Conservation (phyloP, 2,329 filamentous ascomycete species). For the Exophiala aquamarina region DNA sequence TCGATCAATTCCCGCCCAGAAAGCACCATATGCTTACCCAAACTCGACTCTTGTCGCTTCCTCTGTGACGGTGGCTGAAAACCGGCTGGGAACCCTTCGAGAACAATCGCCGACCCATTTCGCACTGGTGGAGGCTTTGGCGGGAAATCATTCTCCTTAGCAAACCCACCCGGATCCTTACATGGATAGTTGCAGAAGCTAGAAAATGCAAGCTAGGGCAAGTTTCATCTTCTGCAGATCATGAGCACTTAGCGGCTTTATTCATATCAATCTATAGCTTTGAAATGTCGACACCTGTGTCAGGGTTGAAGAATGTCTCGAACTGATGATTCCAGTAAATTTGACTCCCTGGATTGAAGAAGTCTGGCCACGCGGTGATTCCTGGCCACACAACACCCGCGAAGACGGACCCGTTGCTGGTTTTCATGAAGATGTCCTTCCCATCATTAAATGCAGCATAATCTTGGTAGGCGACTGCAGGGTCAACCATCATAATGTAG, state of each 20-base stretch:
- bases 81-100: slow-evolving; percentile 67
- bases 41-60: slow-evolving; percentile 16
- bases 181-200: slow-evolving; percentile 57
- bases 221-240: background rate
- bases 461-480: slow-evolving; percentile 46
- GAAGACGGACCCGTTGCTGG: slow-evolving; percentile 40
- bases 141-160: slow-evolving; percentile 44
- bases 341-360: slow-evolving; percentile 67
- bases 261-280: slow-evolving; percentile 77
- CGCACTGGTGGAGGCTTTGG: slow-evolving; percentile 64
- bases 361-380: slow-evolving; percentile 70
- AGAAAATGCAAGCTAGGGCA: background rate
- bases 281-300: slow-evolving; percentile 71
- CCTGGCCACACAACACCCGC: slow-evolving; percentile 37
- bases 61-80: slow-evolving; percentile 58
- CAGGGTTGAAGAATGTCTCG: slow-evolving; percentile 60
- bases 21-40: slow-evolving; percentile 52
- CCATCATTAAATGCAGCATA: slow-evolving; percentile 63
- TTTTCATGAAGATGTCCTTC: slow-evolving; percentile 49
- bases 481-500: slow-evolving; percentile 76
- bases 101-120: slow-evolving; percentile 47
- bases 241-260: slow-evolving; percentile 48
- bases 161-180: slow-evolving; percentile 53
- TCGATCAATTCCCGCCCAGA: slow-evolving; percentile 63
- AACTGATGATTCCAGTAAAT: slow-evolving; percentile 72